phyloP scores from a whole-genome alignment of 1,139 yeast species.

The Candida dubliniensis region DNA sequence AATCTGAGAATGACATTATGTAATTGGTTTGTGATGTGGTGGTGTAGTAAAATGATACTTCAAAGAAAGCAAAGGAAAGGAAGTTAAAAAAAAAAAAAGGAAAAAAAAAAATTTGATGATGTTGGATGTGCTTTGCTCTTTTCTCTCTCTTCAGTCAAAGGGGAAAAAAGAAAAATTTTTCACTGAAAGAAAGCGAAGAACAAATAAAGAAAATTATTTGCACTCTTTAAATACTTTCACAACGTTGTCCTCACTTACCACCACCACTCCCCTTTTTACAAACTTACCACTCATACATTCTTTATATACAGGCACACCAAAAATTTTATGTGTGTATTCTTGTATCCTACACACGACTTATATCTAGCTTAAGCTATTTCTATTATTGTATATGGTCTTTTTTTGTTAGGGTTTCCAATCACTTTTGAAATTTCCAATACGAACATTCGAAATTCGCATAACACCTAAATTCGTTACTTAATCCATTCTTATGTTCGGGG shows the following conservation, averaged over 20 bases:
- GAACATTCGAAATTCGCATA: conserved; percentile 69
- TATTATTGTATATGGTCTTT: background rate
- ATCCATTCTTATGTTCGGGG: conserved; percentile 83
- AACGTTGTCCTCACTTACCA: too few species aligned
- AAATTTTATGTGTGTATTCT: too few species aligned
- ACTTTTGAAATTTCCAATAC: conserved; percentile 33
- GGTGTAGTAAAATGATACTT: background rate
- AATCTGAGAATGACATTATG: conserved; percentile 73
- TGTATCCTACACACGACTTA: too few species aligned
- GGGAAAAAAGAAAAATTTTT: conserved; percentile 3
- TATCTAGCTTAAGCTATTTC: background rate
- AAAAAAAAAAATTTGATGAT: background rate
- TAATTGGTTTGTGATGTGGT: conserved; percentile 1
- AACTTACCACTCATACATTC: too few species aligned
- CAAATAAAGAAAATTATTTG: background rate
- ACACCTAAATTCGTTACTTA: conserved; percentile 85
- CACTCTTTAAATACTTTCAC: background rate
- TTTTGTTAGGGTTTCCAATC: background rate
- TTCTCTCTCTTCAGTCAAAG: background rate
- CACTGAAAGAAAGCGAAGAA: background rate
- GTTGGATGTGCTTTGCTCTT: background rate
- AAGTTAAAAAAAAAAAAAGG: background rate
- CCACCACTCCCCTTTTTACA: too few species aligned
- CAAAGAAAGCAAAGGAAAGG: background rate
- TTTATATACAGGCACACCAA: too few species aligned